phyloP scores from a whole-genome alignment of 257 asterid species.

The Ocimum tenuiflorum region DNA sequence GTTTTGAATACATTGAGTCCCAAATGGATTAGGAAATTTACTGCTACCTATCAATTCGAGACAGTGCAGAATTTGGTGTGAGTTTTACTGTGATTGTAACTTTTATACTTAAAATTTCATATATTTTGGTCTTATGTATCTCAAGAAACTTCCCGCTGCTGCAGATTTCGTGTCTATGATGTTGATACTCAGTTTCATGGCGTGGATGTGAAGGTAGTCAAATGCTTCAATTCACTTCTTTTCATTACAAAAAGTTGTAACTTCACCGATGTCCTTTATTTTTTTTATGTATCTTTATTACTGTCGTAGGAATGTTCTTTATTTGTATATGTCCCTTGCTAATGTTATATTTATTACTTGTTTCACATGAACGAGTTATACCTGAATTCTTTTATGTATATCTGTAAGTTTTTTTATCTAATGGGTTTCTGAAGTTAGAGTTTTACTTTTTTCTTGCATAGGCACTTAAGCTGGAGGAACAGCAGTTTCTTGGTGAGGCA shows the following conservation, averaged over 20 bases:
- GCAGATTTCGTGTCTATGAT: conserved; percentile 88
- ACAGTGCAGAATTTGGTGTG: conserved; percentile 89
- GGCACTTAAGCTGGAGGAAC: conserved; percentile 80
- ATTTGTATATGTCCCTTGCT: background rate
- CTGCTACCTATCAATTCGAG: conserved; percentile 80
- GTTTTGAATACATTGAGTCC: conserved; percentile 84
- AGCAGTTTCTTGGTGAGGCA: conserved; percentile 96
- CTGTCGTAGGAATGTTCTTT: background rate
- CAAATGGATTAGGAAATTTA: conserved; percentile 73
- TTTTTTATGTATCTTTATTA: background rate
- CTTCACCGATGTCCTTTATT: conserved; percentile 3
- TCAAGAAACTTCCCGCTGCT: conserved; percentile 25
- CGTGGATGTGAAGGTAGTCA: conserved; percentile 63
- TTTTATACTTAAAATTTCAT: conserved; percentile 15
- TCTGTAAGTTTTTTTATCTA: background rate
- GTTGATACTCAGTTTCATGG: conserved; percentile 81
- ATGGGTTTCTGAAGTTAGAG: background rate
- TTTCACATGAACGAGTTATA: background rate
- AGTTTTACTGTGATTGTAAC: conserved; percentile 36
- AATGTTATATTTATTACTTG: background rate
- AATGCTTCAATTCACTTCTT: conserved; percentile 5
- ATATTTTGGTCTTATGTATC: conserved; percentile 14
- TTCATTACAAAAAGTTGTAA: background rate
- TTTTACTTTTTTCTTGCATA: conserved; percentile 20
- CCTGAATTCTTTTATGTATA: conserved; percentile 6